Evolutionary conservation across 345 rosid species (phyloP), one percentile per base, ranked within the genome.

Genomic region (Eucalyptus sp.): DNA sequence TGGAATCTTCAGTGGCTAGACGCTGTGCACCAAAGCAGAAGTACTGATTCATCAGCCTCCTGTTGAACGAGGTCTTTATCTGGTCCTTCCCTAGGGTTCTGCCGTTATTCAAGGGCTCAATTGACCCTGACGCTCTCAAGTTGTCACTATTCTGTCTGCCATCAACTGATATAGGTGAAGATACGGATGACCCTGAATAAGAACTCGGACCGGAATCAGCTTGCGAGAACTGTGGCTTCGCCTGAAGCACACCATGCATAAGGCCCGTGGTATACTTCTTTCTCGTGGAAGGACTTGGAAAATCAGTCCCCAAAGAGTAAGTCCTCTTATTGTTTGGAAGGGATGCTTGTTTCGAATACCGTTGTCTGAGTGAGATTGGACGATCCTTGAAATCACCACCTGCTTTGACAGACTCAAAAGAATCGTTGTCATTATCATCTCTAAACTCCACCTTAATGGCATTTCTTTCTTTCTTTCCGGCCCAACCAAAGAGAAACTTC

Each of bases 201-300:
- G 95, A 90, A 88, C 92, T 92, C 8, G 92, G 91, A 87, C 93
- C 90, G 10, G 97, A 94, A 54, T 91, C 91, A 86, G 87, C 88
- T 33, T 90, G 89, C 62, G 86, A 87, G 8, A 92, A 91, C 86
- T 92, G 91, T 18, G 96, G 95, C 64, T 88, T 91, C 51, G 96
- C 91, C 80, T 93, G 95, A 90, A 95, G 93, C 52, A 95, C 98
- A 48, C 99, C 99, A 13, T 95, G 98, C 92, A 90, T 95, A 58
- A 98, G 89, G 84, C 96, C 96, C 56, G 91, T 89, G 4, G 96
- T 91, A 51, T 93, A 96, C 90, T 91, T 98, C 94, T 90, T 90
- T 88, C 96, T 94, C 79, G 96, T 92, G 10, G 92, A 91, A 88
- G 94, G 97, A 92, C 99, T 97, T 56, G 99, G 91, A 88, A 98